A percentile compares a stretch with the other conserved stretches of the same genome.
Evolutionary conservation across 1,139 yeast genomes (phyloP).

Genomic region (Yamadazyma triangularis): DNA sequence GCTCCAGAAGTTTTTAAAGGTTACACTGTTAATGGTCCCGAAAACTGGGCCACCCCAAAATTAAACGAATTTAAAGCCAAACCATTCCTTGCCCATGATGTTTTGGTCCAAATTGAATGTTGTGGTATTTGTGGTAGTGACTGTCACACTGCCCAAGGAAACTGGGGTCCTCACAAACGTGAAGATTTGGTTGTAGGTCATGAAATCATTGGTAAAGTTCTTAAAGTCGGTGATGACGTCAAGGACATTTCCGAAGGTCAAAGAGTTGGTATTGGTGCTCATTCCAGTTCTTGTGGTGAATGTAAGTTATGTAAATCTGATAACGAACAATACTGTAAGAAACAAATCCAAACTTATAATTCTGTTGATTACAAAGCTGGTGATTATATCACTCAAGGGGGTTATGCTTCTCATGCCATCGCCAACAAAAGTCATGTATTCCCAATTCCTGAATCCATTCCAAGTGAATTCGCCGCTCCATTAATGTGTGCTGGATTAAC

Average conservation of each 20-base stretch:
- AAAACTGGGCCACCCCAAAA: slow-evolving; percentile 3
- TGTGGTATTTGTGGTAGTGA: background rate
- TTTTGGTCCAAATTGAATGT: background rate
- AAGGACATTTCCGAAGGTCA: slow-evolving; percentile 48
- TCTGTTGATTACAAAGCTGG: slow-evolving; percentile 26
- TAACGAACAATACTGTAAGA: slow-evolving; percentile 49
- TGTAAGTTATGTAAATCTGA: slow-evolving; percentile 45
- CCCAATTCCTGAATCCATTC: slow-evolving; percentile 52
- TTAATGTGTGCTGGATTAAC: slow-evolving; percentile 68
- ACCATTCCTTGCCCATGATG: background rate
- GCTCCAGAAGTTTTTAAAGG: slow-evolving; percentile 1
- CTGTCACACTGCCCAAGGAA: background rate
- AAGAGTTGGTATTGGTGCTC: slow-evolving; percentile 62
- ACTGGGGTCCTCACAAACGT: background rate
- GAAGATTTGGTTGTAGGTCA: slow-evolving; percentile 27
- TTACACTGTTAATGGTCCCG: background rate
- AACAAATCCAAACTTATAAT: slow-evolving; percentile 43
- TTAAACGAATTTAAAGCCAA: background rate
- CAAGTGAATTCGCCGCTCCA: slow-evolving; percentile 52
- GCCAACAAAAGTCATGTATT: slow-evolving; percentile 51
- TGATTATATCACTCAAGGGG: slow-evolving; percentile 49
- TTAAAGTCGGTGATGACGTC: slow-evolving; percentile 43
- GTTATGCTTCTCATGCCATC: slow-evolving; percentile 55
- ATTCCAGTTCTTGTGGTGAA: slow-evolving; percentile 40
- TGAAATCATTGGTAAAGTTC: slow-evolving; percentile 54